A percentile compares a stretch with the other conserved stretches of the same genome.
Conservation (phyloP, 176 grass and related monocot species). For the Bolboschoenus planiculmis region DNA sequence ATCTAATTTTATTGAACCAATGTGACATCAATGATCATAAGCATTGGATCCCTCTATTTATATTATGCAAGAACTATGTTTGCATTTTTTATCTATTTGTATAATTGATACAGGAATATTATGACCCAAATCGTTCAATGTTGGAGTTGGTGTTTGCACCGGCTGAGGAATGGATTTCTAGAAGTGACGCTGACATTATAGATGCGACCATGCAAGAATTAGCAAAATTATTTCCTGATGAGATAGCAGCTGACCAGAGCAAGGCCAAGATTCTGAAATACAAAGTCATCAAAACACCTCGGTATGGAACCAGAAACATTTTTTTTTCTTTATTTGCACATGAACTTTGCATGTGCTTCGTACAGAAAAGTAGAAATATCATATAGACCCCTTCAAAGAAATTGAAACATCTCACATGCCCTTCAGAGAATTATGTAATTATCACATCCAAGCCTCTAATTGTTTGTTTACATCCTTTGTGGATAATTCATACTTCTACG, state of each 20-base stretch:
- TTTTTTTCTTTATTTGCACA: background rate
- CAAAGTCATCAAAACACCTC: conserved; percentile 86
- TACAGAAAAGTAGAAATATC: background rate
- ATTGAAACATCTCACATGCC: background rate
- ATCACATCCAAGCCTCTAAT: background rate
- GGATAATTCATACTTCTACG: background rate
- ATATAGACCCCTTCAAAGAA: background rate
- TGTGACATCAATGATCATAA: too few relatives aligned
- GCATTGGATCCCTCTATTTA: conserved; percentile 35
- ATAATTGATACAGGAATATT: conserved; percentile 73
- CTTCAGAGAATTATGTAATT: background rate
- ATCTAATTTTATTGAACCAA: background rate
- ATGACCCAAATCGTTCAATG: conserved; percentile 92
- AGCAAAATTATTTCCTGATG: conserved; percentile 86
- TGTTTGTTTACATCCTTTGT: background rate
- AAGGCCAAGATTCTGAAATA: conserved; percentile 93
- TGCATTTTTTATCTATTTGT: conserved; percentile 49
- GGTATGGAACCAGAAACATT: conserved; percentile 28
- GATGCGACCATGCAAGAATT: conserved; percentile 87
- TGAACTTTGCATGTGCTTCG: background rate
- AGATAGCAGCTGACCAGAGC: conserved; percentile 86
- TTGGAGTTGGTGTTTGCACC: conserved; percentile 94
- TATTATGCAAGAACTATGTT: conserved; percentile 55
- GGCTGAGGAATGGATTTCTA: conserved; percentile 85
- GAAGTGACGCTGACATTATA: conserved; percentile 76